phyloP scores from a whole-genome alignment of 352 stramenopile species.

The Phytophthora litchii region DNA sequence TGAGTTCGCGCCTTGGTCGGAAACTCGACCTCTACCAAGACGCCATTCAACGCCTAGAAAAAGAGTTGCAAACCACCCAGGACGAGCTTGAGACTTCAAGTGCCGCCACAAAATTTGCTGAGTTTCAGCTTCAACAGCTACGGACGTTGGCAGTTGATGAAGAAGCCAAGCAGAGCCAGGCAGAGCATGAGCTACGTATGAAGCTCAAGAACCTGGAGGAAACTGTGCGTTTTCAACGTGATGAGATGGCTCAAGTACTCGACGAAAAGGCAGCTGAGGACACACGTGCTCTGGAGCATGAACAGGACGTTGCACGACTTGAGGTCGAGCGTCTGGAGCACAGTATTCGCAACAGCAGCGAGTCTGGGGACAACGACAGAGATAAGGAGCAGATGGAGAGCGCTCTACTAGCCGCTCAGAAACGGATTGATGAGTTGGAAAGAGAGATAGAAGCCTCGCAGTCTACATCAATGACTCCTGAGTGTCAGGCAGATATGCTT shows the following conservation, averaged over 20 bases:
- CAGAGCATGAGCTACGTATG: constrained; percentile 28
- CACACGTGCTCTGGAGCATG: constrained; percentile 25
- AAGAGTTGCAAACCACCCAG: constrained; percentile 59
- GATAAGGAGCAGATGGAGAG: constrained; percentile 36
- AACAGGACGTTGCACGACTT: constrained; percentile 30
- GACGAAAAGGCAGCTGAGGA: constrained; percentile 39
- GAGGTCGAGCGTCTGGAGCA: constrained; percentile 37
- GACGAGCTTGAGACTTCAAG: constrained; percentile 85
- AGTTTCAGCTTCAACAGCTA: constrained; percentile 81
- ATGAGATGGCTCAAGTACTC: constrained; percentile 32
- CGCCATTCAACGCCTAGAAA: constrained; percentile 71
- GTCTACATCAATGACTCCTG: background rate
- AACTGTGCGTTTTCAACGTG: constrained; percentile 34
- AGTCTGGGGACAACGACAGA: constrained; percentile 26
- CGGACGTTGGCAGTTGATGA: constrained; percentile 62
- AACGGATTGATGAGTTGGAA: constrained; percentile 54
- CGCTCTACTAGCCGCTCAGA: constrained; percentile 38
- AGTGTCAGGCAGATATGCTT: background rate
- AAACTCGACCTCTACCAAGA: constrained; percentile 81
- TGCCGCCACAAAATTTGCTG: constrained; percentile 77
- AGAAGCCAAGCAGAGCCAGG: constrained; percentile 41
- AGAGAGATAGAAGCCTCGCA: constrained; percentile 29
- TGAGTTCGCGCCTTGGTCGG: constrained; percentile 65
- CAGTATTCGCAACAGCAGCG: constrained; percentile 26
- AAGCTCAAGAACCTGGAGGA: constrained; percentile 32